These are phyloP conservation scores for Heliamphora pulchella DNA, from an alignment of 179 eudicot genomes.

Conservation along the genomic window DNA sequence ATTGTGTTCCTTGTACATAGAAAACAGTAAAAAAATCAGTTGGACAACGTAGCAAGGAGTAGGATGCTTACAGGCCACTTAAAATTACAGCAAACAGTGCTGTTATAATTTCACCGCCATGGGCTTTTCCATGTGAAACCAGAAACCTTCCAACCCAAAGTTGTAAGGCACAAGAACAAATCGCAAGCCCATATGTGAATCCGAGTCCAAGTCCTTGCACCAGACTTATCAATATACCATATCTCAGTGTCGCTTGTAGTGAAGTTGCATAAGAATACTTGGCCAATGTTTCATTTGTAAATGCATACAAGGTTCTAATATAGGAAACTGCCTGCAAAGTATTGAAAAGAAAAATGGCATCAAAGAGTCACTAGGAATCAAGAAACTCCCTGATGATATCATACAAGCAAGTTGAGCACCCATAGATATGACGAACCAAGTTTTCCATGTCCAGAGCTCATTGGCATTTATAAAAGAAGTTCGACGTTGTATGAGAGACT, in stretches of 20 bases:
- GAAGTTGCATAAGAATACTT: conserved; percentile 98
- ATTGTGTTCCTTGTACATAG: background rate
- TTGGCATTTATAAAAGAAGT: no score
- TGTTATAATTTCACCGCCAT: conserved; percentile 88
- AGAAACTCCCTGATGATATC: background rate
- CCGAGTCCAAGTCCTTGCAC: conserved; percentile 99
- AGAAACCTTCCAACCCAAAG: conserved; percentile 95
- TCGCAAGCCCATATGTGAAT: conserved; percentile 96
- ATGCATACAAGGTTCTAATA: conserved; percentile 75
- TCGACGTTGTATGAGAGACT: conserved; percentile 1
- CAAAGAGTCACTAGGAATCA: background rate
- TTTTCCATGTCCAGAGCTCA: background rate
- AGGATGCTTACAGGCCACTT: conserved; percentile 88
- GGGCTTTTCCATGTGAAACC: conserved; percentile 65
- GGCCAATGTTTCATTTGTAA: conserved; percentile 94
- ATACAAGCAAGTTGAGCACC: background rate
- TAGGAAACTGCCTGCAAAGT: conserved; percentile 83
- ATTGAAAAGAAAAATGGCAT: background rate
- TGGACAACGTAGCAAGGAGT: conserved; percentile 12
- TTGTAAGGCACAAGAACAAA: conserved; percentile 97
- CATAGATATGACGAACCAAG: background rate
- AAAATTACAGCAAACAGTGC: conserved; percentile 90
- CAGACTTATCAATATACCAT: conserved; percentile 96
- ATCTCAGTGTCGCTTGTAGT: conserved; percentile 91
- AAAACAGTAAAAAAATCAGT: background rate